Conservation (phyloP, 371 early-diverging fungal genomes). For the Paraphysoderma sedebokerense region DNA sequence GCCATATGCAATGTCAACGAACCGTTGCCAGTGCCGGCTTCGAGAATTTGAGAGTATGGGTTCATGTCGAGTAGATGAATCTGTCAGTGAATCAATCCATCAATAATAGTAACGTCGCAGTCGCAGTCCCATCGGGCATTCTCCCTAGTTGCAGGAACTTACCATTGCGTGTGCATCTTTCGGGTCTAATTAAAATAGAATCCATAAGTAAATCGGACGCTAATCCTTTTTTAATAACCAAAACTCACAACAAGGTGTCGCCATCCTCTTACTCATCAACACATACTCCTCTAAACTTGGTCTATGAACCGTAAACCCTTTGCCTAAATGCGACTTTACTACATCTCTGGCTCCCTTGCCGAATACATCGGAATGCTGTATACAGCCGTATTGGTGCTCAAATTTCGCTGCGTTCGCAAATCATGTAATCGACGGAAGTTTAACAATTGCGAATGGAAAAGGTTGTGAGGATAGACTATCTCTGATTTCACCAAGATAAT, state of each 20-base stretch:
- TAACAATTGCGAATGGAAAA: too few relatives aligned
- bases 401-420: too few relatives aligned
- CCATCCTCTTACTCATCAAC: neutral
- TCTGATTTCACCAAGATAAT: too few relatives aligned
- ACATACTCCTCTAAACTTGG: conserved; percentile 51
- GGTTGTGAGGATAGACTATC: too few relatives aligned
- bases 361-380: conserved; percentile 29
- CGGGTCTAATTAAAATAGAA: too few relatives aligned
- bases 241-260: neutral
- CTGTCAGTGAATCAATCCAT: neutral
- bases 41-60: conserved; percentile 41
- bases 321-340: conserved; percentile 23
- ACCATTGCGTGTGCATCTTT: conserved; percentile 52
- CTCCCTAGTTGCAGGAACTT: conserved; percentile 4
- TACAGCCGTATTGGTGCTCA: conserved; percentile 19
- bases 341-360: conserved; percentile 26
- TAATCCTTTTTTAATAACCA: too few relatives aligned
- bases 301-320: conserved; percentile 36
- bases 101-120: neutral
- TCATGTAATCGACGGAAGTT: too few relatives aligned
- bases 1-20: conserved; percentile 48
- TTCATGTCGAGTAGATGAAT: conserved; percentile 33
- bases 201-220: too few relatives aligned
- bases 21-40: conserved; percentile 63
- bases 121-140: too few relatives aligned